Evolutionary conservation across 768 basidiomycete genomes (phyloP).

Genomic region (Termitomyces sp.): DNA sequence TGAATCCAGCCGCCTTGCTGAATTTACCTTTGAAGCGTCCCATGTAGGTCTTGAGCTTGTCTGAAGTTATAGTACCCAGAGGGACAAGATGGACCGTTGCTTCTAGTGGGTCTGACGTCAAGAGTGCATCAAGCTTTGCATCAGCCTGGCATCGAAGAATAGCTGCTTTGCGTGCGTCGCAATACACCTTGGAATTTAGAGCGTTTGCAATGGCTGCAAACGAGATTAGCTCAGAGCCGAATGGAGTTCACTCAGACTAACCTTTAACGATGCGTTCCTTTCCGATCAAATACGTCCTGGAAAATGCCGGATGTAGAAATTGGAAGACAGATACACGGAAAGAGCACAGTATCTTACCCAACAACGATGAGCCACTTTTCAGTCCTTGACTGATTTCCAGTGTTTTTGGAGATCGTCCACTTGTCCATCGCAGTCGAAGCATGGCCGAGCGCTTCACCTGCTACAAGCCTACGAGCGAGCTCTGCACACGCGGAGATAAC

Average conservation of each 20-base stretch:
- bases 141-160: conserved; percentile 85
- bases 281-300: conserved; percentile 92
- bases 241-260: conserved; percentile 19
- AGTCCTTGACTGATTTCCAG: conserved; percentile 30
- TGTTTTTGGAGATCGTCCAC: conserved; percentile 37
- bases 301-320: background rate
- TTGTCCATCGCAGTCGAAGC: conserved; percentile 38
- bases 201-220: conserved; percentile 76
- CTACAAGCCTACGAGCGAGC: conserved; percentile 56
- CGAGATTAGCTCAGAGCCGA: background rate
- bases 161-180: conserved; percentile 77
- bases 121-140: conserved; percentile 68
- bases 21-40: conserved; percentile 70
- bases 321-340: background rate
- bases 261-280: conserved; percentile 98
- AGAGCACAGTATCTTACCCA: conserved; percentile 42
- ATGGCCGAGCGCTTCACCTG: conserved; percentile 27
- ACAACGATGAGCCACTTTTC: conserved; percentile 57
- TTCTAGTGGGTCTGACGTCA: conserved; percentile 70
- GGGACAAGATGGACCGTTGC: conserved; percentile 87
- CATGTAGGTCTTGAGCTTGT: conserved; percentile 73
- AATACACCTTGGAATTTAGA: conserved; percentile 79
- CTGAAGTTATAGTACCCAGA: conserved; percentile 65
- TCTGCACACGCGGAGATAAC: conserved; percentile 93
- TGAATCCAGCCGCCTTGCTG: conserved; percentile 69